Base-by-base conservation (phyloP, 2,329 filamentous ascomycete species). In the Hymenoscyphus scutula region DNA sequence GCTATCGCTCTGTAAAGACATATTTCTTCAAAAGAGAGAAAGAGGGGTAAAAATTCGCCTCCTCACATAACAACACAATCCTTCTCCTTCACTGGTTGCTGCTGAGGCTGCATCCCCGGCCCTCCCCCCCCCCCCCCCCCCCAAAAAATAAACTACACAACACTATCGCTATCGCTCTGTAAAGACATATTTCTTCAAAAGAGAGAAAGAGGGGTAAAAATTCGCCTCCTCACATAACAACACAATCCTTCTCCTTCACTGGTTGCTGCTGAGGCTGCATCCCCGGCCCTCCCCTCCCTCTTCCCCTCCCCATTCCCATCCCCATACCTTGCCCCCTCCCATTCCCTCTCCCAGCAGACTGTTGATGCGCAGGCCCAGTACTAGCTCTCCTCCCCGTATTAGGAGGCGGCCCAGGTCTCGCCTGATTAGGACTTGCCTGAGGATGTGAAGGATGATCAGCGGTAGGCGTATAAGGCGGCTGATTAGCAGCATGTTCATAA, bases 401-500 rank as follows among this genome's bases (percentile, higher is more conserved):
- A 15, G 51, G 54, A 29, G 54, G 30, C 11, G n/a, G 55, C 5
- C 6, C 10, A 23, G 41, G 41, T 48, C 41, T 19, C n/a, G 19
- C 19, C 19, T 23, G 34, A 58, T 45, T 63, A 4, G 67, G 67
- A 48, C 56, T 60, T 2, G 69, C 56, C n/a, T 56, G 69, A 13
- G 71, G 67, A 62, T 78, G 78, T 1, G 77, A 71, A 0, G 79
- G 81, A 66, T 80, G 79, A 57, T 75, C 71, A 15, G 71, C 69
- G 0, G 83, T 80, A 1, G 82, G 82, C 19, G 80, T 75, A 66
- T 87, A 88, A 2, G 79, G 79, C n/a, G 80, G 79, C 53, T 80
- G 79, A 15, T 77, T 81, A 0, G 85, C 81, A 19, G 85, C 84
- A 72, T 89, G 84, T 72, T 89, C 87, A 69, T 90, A 90, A 0